A percentile compares a stretch with the other conserved stretches of the same genome.
Conservation (phyloP, 2,329 filamentous ascomycete species). For the Hypoxylon sp. region DNA sequence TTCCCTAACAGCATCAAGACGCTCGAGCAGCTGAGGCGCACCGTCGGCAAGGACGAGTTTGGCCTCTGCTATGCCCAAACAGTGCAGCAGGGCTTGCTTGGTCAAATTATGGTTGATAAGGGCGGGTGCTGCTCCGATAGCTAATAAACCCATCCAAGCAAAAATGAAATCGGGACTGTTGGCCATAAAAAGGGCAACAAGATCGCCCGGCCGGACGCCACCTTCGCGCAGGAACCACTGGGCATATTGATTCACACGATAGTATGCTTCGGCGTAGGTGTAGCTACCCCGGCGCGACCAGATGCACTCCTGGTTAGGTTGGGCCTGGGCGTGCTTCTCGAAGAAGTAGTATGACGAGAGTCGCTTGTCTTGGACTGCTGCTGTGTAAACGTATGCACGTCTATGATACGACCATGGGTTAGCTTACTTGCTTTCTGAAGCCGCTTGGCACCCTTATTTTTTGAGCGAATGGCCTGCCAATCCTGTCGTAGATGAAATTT, state of each 20-base stretch:
- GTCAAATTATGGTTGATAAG: conserved; percentile 80
- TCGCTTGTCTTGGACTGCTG: conserved; percentile 65
- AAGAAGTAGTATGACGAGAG: conserved; percentile 77
- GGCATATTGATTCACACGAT: conserved; percentile 72
- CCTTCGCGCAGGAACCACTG: conserved; percentile 73
- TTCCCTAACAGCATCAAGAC: conserved; percentile 70
- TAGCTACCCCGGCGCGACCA: conserved; percentile 76
- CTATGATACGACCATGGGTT: not conserved
- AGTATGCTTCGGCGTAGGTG: conserved; percentile 70
- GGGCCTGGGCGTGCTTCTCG: conserved; percentile 67
- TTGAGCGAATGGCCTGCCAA: conserved; percentile 61
- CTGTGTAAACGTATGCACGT: conserved; percentile 2
- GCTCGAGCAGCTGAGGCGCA: conserved; percentile 65
- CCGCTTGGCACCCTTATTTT: conserved; percentile 61
- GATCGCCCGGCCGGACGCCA: conserved; percentile 71
- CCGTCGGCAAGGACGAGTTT: conserved; percentile 72
- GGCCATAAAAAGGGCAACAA: conserved; percentile 76
- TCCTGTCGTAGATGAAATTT: conserved; percentile 79
- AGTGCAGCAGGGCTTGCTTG: conserved; percentile 76
- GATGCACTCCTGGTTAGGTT: conserved; percentile 71
- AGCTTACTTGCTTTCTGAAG: conserved; percentile 65
- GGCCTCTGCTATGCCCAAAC: conserved; percentile 70
- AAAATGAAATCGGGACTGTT: conserved; percentile 79
- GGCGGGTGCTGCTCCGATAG: conserved; percentile 77
- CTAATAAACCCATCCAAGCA: conserved; percentile 74